Evolutionary conservation across 2,329 filamentous ascomycete species (phyloP), one percentile per base, ranked within the genome.

Genomic region (Colletotrichum neosansevieriae): DNA sequence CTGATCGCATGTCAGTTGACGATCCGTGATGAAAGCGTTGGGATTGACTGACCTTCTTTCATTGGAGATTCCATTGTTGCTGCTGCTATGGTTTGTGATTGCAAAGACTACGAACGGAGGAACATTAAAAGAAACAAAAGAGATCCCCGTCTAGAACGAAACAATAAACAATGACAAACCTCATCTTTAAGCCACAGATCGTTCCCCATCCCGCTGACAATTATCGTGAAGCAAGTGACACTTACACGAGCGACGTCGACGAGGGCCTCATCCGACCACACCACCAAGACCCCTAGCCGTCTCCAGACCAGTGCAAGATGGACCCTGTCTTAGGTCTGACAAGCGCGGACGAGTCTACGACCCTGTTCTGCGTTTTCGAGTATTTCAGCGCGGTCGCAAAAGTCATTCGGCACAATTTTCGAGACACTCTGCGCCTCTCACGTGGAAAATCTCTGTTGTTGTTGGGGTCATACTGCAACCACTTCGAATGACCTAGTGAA

Each of bases 401-500:
- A 67, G 67, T 69, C 67, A 69, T 63, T 53, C 63, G 54, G 29
- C 56, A 38, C 32, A 10, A 12, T 38, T 12, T 58, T 9, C 49
- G 15, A 54, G 32, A 50, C 58, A 50, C 34, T 10, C 3, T 17
- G 49, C 49, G 29, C 29, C 44, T 21, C 57, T 69, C 67, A 69
- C 67, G 67, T 69, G 67, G 58, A 32, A 58, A 57, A 49, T 63
- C 50, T 58, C 57, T 60, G 42, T 63, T 67, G 42, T 63, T 67
- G 63, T 62, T 50, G 38, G 49, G 61, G 67, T 69, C 67, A 69
- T 63, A 69, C 47, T 69, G 63, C 67, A 67, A 67, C 67, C 66
- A 69, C 62, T 69, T 66, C 66, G 54, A 60, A 60, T 66, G 66
- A 69, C 61, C 66, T 60, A 69, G 61, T 54, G 10, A 51, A 54